Evolutionary conservation across 179 eudicot species (phyloP), one percentile per base, ranked within the genome.

Genomic region (Spergularia azorica): DNA sequence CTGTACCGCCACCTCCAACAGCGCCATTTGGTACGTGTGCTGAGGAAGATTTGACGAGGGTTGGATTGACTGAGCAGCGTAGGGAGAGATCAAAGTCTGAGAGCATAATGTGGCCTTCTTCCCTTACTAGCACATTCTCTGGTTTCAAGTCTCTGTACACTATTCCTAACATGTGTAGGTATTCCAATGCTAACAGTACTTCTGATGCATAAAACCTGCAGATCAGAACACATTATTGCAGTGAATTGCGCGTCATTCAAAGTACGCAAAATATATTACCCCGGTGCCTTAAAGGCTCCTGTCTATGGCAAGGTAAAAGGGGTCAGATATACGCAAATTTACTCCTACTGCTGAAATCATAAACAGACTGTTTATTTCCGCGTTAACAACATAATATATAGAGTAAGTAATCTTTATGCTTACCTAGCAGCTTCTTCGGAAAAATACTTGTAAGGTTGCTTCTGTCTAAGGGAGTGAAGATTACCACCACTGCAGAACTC

Each of bases 401-500:
- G 32, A 26, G 32, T 26, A 26, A 26, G n/a, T n/a, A n/a, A n/a
- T 26, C 32, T 2, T 26, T 26, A 26, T 26, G 79, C 83, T 79
- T 9, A 90, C 92, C 91, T 77, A 39, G 92, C 89, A 82, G 92
- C 95, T 72, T 90, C 91, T 84, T 90, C 95, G 1, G 90, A 76
- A 63, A 90, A 90, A 71, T 81, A 71, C 86, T 90, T 90, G 63
- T 82, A 70, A 46, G 89, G 88, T 72, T 90, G 95, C 81, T 87
- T 90, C 59, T 90, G 95, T 68, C 95, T 77, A 21, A 90, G 95
- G 6, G 90, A 81, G 65, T 90, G 92, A 69, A 90, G 89, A 79
- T 90, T 87, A 52, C 95, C 95, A 18, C 95, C 95, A 70, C 89
- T 86, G 57, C 95, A 90, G 63, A 86, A 90, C 78, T 90, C 95